These are phyloP conservation scores for Botrytis byssoidea DNA, from an alignment of 2,329 filamentous ascomycete species.

Conservation along the genomic window DNA sequence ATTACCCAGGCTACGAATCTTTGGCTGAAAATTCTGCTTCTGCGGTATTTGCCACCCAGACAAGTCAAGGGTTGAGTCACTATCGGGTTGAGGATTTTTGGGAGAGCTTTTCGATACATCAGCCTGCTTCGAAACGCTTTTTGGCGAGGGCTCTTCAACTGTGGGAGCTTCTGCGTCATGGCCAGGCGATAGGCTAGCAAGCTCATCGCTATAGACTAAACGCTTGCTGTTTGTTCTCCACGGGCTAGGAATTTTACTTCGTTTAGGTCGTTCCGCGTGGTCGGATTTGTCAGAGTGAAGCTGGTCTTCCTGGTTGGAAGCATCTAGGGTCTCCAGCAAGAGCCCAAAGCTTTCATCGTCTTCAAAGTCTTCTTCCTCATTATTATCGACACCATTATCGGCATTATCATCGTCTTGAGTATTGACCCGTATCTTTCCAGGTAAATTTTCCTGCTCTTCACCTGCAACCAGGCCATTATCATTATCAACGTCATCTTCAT, in stretches of 20 bases:
- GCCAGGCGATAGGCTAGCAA: conserved; percentile 28
- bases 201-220: conserved; percentile 37
- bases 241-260: conserved; percentile 38
- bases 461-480: conserved; percentile 35
- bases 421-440: not conserved
- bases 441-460: conserved; percentile 34
- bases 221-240: conserved; percentile 38
- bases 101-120: not conserved
- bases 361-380: conserved; percentile 22
- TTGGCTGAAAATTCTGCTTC: conserved; percentile 38
- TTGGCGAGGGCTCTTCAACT: conserved; percentile 6
- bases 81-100: conserved; percentile 10
- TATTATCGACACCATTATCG: not conserved
- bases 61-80: conserved; percentile 27
- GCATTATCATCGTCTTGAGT: not conserved
- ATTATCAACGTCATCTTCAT: conserved; percentile 22
- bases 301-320: conserved; percentile 27
- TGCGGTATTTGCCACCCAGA: conserved; percentile 37
- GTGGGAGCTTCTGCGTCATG: conserved; percentile 20
- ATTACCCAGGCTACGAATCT: conserved; percentile 25
- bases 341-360: conserved; percentile 38
- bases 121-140: not conserved
- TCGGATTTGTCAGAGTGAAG: conserved; percentile 27
- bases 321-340: conserved; percentile 38
- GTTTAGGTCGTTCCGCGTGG: conserved; percentile 31